A percentile compares a stretch with the other conserved stretches of the same genome.
Evolutionary conservation across 306 rosid genomes (phyloP).

Genomic region (apple (Malus domestica)): DNA sequence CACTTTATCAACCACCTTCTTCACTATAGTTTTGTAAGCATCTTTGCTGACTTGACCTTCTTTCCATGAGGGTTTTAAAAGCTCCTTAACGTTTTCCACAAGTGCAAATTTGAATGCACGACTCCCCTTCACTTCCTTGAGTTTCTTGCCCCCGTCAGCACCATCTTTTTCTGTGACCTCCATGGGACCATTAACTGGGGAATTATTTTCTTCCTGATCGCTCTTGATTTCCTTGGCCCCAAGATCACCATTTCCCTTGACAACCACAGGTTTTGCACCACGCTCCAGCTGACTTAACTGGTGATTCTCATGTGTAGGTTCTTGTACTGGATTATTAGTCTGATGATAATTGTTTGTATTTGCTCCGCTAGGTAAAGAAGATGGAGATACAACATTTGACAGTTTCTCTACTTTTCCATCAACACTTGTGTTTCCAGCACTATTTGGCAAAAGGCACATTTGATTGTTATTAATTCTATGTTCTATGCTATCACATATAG

Average conservation of each 20-base stretch:
- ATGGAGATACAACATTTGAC: constrained; percentile 12
- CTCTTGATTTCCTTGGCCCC: constrained; percentile 30
- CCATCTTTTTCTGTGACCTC: constrained; percentile 46
- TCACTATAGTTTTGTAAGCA: constrained; percentile 80
- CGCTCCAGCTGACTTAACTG: constrained; percentile 31
- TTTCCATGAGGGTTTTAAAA: constrained; percentile 89
- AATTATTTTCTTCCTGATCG: constrained; percentile 24
- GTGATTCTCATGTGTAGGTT: constrained; percentile 26
- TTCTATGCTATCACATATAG: constrained; percentile 40
- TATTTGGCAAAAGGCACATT: constrained; percentile 24
- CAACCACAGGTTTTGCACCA: constrained; percentile 22
- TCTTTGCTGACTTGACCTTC: constrained; percentile 82
- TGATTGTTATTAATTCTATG: constrained; percentile 31
- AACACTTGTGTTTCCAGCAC: constrained; percentile 7
- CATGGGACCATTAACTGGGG: constrained; percentile 33
- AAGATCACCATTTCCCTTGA: constrained; percentile 31
- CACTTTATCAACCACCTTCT: constrained; percentile 94
- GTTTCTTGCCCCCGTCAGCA: constrained; percentile 58
- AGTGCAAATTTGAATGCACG: constrained; percentile 81
- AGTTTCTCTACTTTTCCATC: constrained; percentile 30
- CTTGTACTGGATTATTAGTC: constrained; percentile 26
- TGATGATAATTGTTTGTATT: constrained; percentile 27
- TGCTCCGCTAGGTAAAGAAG: constrained; percentile 30
- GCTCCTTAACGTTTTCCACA: constrained; percentile 86
- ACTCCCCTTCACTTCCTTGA: constrained; percentile 63